Conservation (phyloP, 2,329 filamentous ascomycete species). For the Lasiodiplodia sp. region DNA sequence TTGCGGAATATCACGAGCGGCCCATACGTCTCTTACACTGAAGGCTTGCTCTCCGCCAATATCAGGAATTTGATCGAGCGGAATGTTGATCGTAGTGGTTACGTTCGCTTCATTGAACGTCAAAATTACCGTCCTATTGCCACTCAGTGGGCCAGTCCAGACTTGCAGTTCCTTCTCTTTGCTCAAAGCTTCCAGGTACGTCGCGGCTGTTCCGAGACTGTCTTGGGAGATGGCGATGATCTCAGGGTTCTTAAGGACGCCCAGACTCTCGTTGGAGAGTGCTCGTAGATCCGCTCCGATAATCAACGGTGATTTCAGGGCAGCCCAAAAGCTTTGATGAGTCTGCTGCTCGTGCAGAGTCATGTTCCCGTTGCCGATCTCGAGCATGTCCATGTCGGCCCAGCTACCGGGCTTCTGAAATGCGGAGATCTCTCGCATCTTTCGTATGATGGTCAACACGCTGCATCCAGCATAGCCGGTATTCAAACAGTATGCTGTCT, state of each 20-base stretch:
- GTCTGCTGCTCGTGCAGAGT: slow-evolving; percentile 55
- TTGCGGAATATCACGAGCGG: not conserved
- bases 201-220: not conserved
- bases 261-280: slow-evolving; percentile 47
- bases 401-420: slow-evolving; percentile 40
- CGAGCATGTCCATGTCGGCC: slow-evolving; percentile 39
- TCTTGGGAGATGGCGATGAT: slow-evolving; percentile 58
- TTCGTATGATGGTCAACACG: slow-evolving; percentile 44
- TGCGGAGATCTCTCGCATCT: slow-evolving; percentile 44
- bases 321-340: slow-evolving; percentile 62
- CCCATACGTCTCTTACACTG: not conserved
- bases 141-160: not conserved
- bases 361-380: slow-evolving; percentile 59
- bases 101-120: not conserved
- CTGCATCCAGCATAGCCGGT: slow-evolving; percentile 31
- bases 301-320: slow-evolving; percentile 59
- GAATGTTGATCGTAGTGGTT: not conserved
- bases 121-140: not conserved
- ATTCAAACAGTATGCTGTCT: slow-evolving; percentile 46
- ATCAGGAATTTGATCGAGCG: not conserved
- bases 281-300: slow-evolving; percentile 50
- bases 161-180: not conserved
- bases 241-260: slow-evolving; percentile 53
- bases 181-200: not conserved
- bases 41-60: not conserved